These are phyloP conservation scores for Epithele typhae DNA, from an alignment of 768 basidiomycete genomes.

Conservation along the genomic window DNA sequence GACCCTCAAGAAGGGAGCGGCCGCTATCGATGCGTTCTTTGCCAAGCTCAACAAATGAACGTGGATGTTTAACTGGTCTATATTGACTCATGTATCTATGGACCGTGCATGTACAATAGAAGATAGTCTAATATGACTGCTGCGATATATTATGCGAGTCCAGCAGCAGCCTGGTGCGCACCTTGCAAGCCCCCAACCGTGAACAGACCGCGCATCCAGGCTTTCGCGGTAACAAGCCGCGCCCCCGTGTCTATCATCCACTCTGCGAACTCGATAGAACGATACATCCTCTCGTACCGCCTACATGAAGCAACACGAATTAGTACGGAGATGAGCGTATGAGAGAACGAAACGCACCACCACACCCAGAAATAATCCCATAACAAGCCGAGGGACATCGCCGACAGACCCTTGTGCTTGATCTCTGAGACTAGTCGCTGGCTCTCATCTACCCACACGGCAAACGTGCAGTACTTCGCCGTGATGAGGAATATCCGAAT, in stretches of 20 bases:
- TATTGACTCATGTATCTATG: too few species aligned
- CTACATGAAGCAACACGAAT: slow-evolving; percentile 33
- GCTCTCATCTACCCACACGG: slow-evolving; percentile 72
- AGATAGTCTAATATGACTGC: too few species aligned
- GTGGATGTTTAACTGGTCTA: too few species aligned
- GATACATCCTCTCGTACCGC: slow-evolving; percentile 54
- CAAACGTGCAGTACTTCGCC: slow-evolving; percentile 80
- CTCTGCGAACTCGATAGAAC: slow-evolving; percentile 50
- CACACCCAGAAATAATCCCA: slow-evolving; percentile 53
- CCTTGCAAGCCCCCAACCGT: slow-evolving; percentile 61
- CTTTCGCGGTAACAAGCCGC: slow-evolving; percentile 44
- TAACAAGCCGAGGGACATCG: slow-evolving; percentile 41
- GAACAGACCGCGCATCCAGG: slow-evolving; percentile 65
- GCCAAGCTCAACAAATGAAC: slow-evolving; percentile 15
- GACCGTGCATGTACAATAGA: too few species aligned
- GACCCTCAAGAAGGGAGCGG: slow-evolving; percentile 38
- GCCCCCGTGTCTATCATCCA: slow-evolving; percentile 61
- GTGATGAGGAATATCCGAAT: slow-evolving; percentile 88
- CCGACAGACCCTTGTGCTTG: slow-evolving; percentile 41
- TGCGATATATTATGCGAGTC: slow-evolving; percentile 41
- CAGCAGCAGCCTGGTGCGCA: slow-evolving; percentile 69
- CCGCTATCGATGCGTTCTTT: slow-evolving; percentile 51
- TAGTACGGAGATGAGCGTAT: slow-evolving; percentile 4
- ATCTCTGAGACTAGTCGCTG: slow-evolving; percentile 34
- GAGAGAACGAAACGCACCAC: slow-evolving; percentile 49